Conservation (phyloP, 805 yeast genomes). For the Lipomyces yamanashiensis region DNA sequence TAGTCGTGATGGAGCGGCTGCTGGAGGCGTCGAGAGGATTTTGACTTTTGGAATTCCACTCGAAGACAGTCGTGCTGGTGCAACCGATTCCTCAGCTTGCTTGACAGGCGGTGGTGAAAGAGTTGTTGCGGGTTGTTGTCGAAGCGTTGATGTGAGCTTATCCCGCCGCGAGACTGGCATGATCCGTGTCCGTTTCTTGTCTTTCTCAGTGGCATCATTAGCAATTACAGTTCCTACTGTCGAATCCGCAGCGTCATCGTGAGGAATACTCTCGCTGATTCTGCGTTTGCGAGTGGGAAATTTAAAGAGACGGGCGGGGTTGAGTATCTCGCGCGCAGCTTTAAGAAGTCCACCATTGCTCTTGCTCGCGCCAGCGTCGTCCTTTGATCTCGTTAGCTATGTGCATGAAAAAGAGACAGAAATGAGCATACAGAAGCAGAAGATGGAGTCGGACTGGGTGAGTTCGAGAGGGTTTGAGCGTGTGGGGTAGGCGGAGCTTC, state of each 20-base stretch:
- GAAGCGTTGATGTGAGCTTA: neutral
- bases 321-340: slow-evolving; percentile 20
- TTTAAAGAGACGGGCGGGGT: slow-evolving; percentile 26
- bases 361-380: neutral
- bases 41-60: slow-evolving; percentile 27
- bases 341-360: slow-evolving; percentile 3
- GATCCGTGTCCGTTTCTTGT: neutral
- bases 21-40: slow-evolving; percentile 5
- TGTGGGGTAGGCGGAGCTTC: slow-evolving; percentile 17
- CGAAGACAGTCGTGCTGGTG: neutral
- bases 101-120: slow-evolving; percentile 9
- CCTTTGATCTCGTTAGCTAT: neutral
- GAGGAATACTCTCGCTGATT: neutral
- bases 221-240: neutral
- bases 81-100: slow-evolving; percentile 13
- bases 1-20: neutral
- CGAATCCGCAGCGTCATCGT: neutral
- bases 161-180: slow-evolving; percentile 3
- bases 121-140: neutral
- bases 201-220: too few relatives aligned
- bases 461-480: neutral
- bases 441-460: neutral
- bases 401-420: neutral
- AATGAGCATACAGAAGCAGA: neutral
- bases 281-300: slow-evolving; percentile 30